A percentile compares a stretch with the other conserved stretches of the same genome.
These are phyloP conservation scores for Rhodamnia argentea DNA, from an alignment of 345 rosid species.

Conservation along the genomic window DNA sequence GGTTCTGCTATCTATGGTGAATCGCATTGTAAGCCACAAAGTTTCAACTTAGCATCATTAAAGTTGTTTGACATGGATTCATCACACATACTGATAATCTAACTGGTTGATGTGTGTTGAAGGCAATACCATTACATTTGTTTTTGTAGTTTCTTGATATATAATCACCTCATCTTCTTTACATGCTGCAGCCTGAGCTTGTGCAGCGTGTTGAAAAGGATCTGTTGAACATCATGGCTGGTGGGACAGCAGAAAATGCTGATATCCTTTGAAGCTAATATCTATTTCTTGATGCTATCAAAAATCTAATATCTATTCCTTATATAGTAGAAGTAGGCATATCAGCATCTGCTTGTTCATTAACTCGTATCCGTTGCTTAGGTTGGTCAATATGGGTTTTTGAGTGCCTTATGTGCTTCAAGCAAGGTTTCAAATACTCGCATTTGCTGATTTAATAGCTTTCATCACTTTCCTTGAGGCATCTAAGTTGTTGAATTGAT, in stretches of 20 bases:
- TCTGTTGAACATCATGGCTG: slow-evolving; percentile 83
- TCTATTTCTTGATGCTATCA: neutral
- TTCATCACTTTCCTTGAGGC: neutral
- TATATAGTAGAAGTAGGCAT: neutral
- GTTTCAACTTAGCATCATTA: neutral
- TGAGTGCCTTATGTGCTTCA: neutral
- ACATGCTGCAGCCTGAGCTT: slow-evolving; percentile 78
- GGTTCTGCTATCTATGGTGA: neutral
- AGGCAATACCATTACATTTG: neutral
- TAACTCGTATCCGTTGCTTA: neutral
- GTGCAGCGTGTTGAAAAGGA: slow-evolving; percentile 86
- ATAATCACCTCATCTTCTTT: neutral
- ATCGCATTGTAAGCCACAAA: neutral
- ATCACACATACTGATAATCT: neutral
- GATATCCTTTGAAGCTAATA: slow-evolving; percentile 39
- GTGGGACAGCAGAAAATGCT: slow-evolving; percentile 66
- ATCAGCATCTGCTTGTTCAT: neutral
- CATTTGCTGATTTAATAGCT: too few relatives aligned
- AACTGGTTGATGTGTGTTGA: neutral
- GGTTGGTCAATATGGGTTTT: neutral
- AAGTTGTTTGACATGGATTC: neutral
- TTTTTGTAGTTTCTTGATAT: neutral
- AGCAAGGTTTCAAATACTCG: neutral
- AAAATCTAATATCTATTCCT: neutral
- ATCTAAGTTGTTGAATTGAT: neutral